phyloP scores from a whole-genome alignment of 2,329 filamentous ascomycete genomes.

The Ascocoryne sarcoides region DNA sequence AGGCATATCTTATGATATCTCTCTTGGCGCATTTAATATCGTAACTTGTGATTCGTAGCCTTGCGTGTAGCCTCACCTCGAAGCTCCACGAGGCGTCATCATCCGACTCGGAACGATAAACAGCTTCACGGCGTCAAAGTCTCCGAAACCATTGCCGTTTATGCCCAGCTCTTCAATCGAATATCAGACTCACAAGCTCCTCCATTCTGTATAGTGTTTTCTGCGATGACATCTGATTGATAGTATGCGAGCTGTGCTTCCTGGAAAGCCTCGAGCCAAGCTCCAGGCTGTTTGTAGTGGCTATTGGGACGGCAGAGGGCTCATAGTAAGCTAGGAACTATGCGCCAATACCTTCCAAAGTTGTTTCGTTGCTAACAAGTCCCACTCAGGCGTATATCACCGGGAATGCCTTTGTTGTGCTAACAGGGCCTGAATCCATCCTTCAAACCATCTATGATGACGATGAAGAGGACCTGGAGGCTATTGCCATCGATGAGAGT shows the following conservation, averaged over 20 bases:
- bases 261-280: constrained; percentile 68
- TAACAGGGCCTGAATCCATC: constrained; percentile 64
- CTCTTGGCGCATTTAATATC: too few species aligned
- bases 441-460: constrained; percentile 90
- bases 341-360: not conserved
- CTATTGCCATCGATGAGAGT: constrained; percentile 70
- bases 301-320: constrained; percentile 61
- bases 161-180: not conserved
- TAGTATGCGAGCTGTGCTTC: constrained; percentile 70
- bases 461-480: constrained; percentile 53
- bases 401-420: constrained; percentile 77
- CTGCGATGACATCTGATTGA: constrained; percentile 1
- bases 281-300: constrained; percentile 69
- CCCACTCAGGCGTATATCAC: constrained; percentile 70
- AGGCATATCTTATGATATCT: too few species aligned
- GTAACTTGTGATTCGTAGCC: not conserved
- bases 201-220: not conserved
- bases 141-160: not conserved
- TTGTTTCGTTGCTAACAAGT: constrained; percentile 7
- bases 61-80: not conserved
- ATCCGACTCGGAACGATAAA: not conserved
- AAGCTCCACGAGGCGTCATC: not conserved
- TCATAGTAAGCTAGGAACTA: constrained; percentile 51
- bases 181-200: not conserved
- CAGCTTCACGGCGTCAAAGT: not conserved